Evolutionary conservation across 129 eudicot species (phyloP).

Genomic region (Pittosporum tobira): DNA sequence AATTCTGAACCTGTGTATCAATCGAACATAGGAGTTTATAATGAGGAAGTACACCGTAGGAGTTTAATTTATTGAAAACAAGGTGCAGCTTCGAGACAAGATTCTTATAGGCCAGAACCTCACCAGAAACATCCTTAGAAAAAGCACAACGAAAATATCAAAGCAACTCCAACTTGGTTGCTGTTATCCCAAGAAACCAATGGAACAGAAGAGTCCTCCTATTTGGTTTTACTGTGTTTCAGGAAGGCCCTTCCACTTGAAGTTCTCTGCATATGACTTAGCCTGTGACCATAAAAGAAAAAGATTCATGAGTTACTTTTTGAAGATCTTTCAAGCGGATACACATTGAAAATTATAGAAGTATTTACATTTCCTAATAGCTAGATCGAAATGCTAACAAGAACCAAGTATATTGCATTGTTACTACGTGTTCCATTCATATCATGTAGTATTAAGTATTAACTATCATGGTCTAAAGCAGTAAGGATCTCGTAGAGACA

Average conservation of each 20-base stretch:
- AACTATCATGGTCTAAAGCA: not conserved
- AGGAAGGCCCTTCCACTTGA: slow-evolving; percentile 96
- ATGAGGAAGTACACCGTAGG: not conserved
- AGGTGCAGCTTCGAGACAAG: not conserved
- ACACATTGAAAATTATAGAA: too few relatives aligned
- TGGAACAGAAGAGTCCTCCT: not conserved
- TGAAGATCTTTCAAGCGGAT: not conserved
- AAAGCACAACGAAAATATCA: too few relatives aligned
- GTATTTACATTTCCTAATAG: not conserved
- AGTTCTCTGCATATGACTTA: slow-evolving; percentile 92
- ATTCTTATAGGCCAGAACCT: not conserved
- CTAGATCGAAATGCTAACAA: not conserved
- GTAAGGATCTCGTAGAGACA: too few relatives aligned
- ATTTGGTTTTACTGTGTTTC: slow-evolving; percentile 21
- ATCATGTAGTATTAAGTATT: too few relatives aligned
- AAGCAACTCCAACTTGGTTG: not conserved
- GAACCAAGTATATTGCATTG: not conserved
- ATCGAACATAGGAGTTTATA: too few relatives aligned
- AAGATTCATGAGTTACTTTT: not conserved
- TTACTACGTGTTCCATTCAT: not conserved
- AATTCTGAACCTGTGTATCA: too few relatives aligned
- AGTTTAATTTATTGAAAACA: slow-evolving; percentile 20
- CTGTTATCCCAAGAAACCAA: not conserved
- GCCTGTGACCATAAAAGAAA: slow-evolving; percentile 34
- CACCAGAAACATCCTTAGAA: not conserved